Conservation (phyloP, 2,329 filamentous ascomycete species). For the Hypoxylon sp. region DNA sequence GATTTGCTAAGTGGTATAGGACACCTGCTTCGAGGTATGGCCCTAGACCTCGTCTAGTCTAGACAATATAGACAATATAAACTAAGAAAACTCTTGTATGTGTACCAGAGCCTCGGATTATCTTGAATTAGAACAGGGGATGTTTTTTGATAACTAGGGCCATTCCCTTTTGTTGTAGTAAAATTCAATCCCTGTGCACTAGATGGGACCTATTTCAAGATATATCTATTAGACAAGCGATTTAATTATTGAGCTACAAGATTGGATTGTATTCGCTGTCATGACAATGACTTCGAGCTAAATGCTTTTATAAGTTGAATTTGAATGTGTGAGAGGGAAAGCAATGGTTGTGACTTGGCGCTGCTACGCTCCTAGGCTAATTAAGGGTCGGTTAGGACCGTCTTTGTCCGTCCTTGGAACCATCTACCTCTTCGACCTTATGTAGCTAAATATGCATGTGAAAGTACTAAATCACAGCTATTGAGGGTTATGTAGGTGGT, state of each 20-base stretch:
- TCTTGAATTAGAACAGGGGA: background rate
- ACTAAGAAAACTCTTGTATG: too few species aligned
- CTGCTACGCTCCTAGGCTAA: background rate
- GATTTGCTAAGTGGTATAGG: too few species aligned
- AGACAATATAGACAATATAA: too few species aligned
- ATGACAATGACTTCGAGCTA: background rate
- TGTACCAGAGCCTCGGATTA: too few species aligned
- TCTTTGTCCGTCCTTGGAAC: background rate
- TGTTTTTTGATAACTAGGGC: background rate
- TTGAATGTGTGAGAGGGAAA: background rate
- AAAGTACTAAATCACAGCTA: slow-evolving; percentile 1
- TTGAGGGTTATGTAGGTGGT: background rate
- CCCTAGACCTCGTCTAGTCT: too few species aligned
- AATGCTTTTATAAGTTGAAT: background rate
- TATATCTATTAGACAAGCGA: background rate
- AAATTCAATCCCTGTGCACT: background rate
- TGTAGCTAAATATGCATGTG: slow-evolving; percentile 2
- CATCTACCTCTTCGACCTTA: background rate
- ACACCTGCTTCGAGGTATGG: too few species aligned
- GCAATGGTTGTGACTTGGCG: background rate
- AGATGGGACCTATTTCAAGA: background rate
- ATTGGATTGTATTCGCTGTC: background rate
- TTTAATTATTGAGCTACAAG: background rate
- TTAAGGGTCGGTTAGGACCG: background rate
- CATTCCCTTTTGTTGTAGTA: background rate